A percentile compares a stretch with the other conserved stretches of the same genome.
Evolutionary conservation across 495 filamentous ascomycete genomes (phyloP).

Genomic region (Amorphotheca resinae): DNA sequence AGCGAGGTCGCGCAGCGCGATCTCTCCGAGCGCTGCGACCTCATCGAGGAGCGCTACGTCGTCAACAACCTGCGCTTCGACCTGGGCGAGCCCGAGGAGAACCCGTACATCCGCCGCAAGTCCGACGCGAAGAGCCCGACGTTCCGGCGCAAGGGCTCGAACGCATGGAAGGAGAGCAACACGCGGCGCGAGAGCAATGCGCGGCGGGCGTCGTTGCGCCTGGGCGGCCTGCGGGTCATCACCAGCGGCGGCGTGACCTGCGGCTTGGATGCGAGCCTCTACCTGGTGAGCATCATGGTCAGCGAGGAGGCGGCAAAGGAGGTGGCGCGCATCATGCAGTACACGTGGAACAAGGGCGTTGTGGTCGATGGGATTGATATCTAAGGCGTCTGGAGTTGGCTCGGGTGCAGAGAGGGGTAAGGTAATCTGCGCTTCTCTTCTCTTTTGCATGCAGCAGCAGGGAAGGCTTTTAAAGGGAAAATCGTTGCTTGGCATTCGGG

Average conservation of each 20-base stretch:
- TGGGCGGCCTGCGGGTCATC: conserved; percentile 60
- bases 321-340: conserved; percentile 55
- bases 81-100: conserved; percentile 56
- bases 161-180: conserved; percentile 54
- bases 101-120: conserved; percentile 61
- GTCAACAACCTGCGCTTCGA: conserved; percentile 73
- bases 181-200: conserved; percentile 55
- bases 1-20: conserved; percentile 47
- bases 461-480: too few relatives aligned
- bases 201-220: conserved; percentile 48
- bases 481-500: too few relatives aligned
- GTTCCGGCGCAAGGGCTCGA: conserved; percentile 56
- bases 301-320: conserved; percentile 53
- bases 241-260: conserved; percentile 64
- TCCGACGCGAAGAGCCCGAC: conserved; percentile 46
- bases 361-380: conserved; percentile 64
- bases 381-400: conserved; percentile 28
- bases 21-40: conserved; percentile 50
- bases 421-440: too few relatives aligned
- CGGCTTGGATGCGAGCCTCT: conserved; percentile 67
- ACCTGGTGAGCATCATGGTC: conserved; percentile 64
- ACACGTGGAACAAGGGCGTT: conserved; percentile 57
- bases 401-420: too few relatives aligned
- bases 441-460: too few relatives aligned
- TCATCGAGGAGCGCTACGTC: conserved; percentile 66